phyloP scores from a whole-genome alignment of 441 rosid species.

The Bruguiera hainesii region DNA sequence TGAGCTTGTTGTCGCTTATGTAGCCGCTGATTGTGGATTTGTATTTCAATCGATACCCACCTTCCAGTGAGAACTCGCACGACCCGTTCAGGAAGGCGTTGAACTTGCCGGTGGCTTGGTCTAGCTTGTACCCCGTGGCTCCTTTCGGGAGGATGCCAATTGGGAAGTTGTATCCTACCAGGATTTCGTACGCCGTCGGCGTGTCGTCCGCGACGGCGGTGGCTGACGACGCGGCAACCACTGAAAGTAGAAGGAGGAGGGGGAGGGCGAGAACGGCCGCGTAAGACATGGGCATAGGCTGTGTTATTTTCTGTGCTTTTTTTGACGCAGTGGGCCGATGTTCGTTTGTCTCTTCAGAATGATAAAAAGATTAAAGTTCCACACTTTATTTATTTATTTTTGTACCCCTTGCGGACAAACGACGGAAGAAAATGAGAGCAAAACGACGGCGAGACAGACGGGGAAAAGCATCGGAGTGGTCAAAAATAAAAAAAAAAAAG shows the following conservation, averaged over 20 bases:
- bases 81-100: constrained; percentile 52
- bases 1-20: constrained; percentile 51
- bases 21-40: constrained; percentile 60
- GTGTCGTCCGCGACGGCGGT: constrained; percentile 22
- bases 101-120: constrained; percentile 52
- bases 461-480: no score
- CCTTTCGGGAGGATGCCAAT: constrained; percentile 76
- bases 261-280: constrained; percentile 4
- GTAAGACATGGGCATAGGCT: constrained; percentile 1
- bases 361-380: no score
- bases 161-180: constrained; percentile 66
- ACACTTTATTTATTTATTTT: no score
- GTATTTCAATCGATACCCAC: constrained; percentile 74
- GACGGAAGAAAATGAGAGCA: no score
- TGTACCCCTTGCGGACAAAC: no score
- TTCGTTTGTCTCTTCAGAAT: no score
- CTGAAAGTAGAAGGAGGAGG: constrained; percentile 24
- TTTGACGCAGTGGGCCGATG: neutral
- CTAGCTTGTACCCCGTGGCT: constrained; percentile 50
- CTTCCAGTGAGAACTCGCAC: constrained; percentile 74
- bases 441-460: no score
- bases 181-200: constrained; percentile 51
- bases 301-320: no score
- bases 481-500: no score
- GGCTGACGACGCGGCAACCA: constrained; percentile 14